Evolutionary conservation across 768 basidiomycete genomes (phyloP).

Genomic region (Mycena metata): DNA sequence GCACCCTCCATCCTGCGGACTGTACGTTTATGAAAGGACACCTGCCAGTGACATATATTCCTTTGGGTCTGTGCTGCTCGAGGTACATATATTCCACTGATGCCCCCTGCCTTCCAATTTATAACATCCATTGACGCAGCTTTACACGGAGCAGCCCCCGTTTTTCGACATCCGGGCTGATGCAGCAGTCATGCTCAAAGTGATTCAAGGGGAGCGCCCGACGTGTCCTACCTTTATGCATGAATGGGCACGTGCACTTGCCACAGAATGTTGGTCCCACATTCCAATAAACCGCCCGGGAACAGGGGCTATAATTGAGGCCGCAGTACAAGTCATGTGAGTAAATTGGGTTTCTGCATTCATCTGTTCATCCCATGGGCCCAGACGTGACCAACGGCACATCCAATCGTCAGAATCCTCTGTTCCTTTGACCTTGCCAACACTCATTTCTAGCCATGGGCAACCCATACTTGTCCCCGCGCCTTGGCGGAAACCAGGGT

Average conservation of each 20-base stretch:
- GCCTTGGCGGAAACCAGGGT: no score
- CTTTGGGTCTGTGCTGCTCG: conserved; percentile 5
- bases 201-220: conserved; percentile 2
- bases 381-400: neutral
- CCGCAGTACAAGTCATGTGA: conserved; percentile 3
- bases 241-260: neutral
- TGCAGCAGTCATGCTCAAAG: conserved; percentile 1
- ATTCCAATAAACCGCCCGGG: neutral
- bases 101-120: neutral
- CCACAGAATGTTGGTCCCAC: conserved; percentile 1
- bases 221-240: neutral
- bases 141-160: conserved; percentile 8
- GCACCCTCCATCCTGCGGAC: conserved; percentile 4
- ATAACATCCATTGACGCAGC: neutral
- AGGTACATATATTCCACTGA: neutral
- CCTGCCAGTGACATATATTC: conserved; percentile 12
- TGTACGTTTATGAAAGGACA: neutral
- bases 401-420: no score
- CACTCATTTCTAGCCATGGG: no score
- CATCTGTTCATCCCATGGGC: conserved; percentile 1
- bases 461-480: no score
- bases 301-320: conserved; percentile 2
- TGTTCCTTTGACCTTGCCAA: no score
- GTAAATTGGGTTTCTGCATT: conserved; percentile 1
- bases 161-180: conserved; percentile 1